Percentiles rank a stretch among this genome's conserved stretches.
Conservation (phyloP, 306 rosid genomes). For the Rosa lucieae region DNA sequence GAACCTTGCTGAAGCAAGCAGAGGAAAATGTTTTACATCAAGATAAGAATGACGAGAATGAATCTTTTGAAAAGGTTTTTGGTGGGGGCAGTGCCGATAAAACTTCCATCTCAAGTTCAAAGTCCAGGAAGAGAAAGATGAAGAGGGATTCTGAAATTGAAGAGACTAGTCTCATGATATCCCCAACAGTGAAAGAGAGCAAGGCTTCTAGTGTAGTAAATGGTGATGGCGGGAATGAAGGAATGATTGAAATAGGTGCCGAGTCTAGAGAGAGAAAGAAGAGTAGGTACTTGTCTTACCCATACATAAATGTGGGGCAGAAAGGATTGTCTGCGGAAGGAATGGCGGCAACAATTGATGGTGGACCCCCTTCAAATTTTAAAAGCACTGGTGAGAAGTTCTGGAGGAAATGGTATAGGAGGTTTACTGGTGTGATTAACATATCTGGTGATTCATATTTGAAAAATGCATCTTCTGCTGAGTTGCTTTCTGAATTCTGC, state of each 20-base stretch:
- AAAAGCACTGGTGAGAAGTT: constrained; percentile 57
- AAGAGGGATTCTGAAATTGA: constrained; percentile 20
- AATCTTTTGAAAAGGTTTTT: background rate
- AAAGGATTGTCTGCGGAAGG: constrained; percentile 27
- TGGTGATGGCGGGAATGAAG: constrained; percentile 26
- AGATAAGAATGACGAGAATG: constrained; percentile 5
- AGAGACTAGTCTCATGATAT: constrained; percentile 9
- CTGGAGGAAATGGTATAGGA: constrained; percentile 62
- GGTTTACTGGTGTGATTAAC: constrained; percentile 35
- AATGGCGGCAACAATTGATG: constrained; percentile 16
- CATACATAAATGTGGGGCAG: constrained; percentile 26
- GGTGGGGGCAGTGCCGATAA: constrained; percentile 11
- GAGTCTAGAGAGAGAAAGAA: constrained; percentile 70
- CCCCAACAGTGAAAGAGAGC: background rate
- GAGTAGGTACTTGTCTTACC: constrained; percentile 64
- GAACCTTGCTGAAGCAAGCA: background rate
- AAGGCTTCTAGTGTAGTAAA: constrained; percentile 3
- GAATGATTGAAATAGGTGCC: constrained; percentile 29
- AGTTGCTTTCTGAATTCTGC: constrained; percentile 63
- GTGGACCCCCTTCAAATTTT: constrained; percentile 26
- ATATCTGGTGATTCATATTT: constrained; percentile 38
- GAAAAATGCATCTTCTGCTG: constrained; percentile 36
- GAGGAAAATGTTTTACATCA: constrained; percentile 1
- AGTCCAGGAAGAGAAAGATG: constrained; percentile 33
- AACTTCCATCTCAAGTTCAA: constrained; percentile 3